These are phyloP conservation scores for Capsella bursapastoris DNA, from an alignment of 345 rosid genomes.

Conservation along the genomic window DNA sequence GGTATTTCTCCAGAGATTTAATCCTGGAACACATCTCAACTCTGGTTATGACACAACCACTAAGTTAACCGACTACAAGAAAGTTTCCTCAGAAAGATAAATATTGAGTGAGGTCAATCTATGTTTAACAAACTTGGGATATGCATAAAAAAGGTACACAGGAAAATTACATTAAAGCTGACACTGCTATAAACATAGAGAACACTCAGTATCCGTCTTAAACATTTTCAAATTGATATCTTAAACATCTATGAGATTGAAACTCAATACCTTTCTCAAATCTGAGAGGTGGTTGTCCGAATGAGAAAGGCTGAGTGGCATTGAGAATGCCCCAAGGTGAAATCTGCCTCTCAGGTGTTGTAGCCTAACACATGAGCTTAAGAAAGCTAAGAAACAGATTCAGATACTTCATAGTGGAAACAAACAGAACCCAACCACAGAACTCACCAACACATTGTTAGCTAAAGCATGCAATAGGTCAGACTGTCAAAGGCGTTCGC, in stretches of 20 bases:
- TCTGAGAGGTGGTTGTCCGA: slow-evolving; percentile 27
- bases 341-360: too few relatives aligned
- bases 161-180: not conserved
- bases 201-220: not conserved
- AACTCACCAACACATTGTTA: too few relatives aligned
- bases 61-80: not conserved
- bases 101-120: not conserved
- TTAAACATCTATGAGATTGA: not conserved
- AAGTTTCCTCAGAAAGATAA: not conserved
- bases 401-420: too few relatives aligned
- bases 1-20: slow-evolving; percentile 66
- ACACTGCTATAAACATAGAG: not conserved
- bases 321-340: slow-evolving; percentile 51
- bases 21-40: slow-evolving; percentile 45
- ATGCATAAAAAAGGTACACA: not conserved
- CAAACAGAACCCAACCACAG: too few relatives aligned
- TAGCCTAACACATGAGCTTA: too few relatives aligned
- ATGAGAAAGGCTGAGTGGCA: slow-evolving; percentile 46
- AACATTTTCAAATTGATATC: not conserved
- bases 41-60: slow-evolving; percentile 8
- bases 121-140: not conserved
- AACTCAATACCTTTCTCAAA: slow-evolving; percentile 48
- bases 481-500: too few relatives aligned
- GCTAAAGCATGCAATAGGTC: too few relatives aligned
- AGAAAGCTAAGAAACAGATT: too few relatives aligned